phyloP scores from a whole-genome alignment of 2,329 filamentous ascomycete species.

The Calonectria honghensis region DNA sequence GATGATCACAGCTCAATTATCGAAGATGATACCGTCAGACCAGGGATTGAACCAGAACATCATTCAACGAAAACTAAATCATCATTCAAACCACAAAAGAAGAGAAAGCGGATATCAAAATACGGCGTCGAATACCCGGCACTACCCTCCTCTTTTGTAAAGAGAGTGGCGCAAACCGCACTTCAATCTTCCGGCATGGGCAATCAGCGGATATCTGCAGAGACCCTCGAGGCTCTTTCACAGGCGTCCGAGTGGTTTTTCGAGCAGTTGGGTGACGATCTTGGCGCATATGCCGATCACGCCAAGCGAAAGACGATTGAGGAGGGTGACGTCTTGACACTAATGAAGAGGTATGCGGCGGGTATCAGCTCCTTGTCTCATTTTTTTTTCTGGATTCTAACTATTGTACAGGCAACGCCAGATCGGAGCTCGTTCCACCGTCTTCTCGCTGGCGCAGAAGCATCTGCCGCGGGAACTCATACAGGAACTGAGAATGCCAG shows the following conservation, averaged over 20 bases:
- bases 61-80: slow-evolving; percentile 14
- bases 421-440: slow-evolving; percentile 81
- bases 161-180: slow-evolving; percentile 82
- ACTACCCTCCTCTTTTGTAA: slow-evolving; percentile 83
- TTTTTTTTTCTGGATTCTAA: slow-evolving; percentile 53
- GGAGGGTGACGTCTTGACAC: slow-evolving; percentile 85
- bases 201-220: slow-evolving; percentile 82
- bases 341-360: slow-evolving; percentile 85
- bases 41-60: slow-evolving; percentile 10
- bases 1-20: slow-evolving; percentile 51
- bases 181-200: slow-evolving; percentile 78
- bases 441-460: slow-evolving; percentile 90
- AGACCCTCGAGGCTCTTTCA: slow-evolving; percentile 83
- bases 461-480: slow-evolving; percentile 88
- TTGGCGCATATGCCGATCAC: slow-evolving; percentile 87
- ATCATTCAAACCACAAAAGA: slow-evolving; percentile 54
- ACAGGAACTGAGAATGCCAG: slow-evolving; percentile 86
- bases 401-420: slow-evolving; percentile 81
- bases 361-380: slow-evolving; percentile 50
- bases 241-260: slow-evolving; percentile 95
- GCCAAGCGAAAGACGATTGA: slow-evolving; percentile 90
- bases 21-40: slow-evolving; percentile 26
- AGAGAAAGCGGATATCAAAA: slow-evolving; percentile 74
- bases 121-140: slow-evolving; percentile 86
- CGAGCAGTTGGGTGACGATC: slow-evolving; percentile 87